phyloP scores from a whole-genome alignment of 164 flowering plant genomes.

The Chimonanthus praecox region DNA sequence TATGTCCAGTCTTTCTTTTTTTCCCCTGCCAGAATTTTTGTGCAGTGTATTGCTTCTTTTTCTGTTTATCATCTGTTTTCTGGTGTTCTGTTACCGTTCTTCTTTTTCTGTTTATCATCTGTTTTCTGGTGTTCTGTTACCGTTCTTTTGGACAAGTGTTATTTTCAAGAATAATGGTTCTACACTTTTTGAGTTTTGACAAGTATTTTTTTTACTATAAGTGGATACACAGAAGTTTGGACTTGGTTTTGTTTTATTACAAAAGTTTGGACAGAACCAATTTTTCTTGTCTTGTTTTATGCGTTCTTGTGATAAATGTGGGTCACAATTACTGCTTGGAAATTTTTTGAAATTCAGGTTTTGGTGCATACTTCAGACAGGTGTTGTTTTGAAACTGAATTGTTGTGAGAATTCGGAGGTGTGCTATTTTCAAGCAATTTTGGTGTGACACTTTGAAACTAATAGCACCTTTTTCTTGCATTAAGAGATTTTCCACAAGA shows the following conservation, averaged over 20 bases:
- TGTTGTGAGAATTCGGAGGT: background rate
- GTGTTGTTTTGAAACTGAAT: no score
- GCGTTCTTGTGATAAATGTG: background rate
- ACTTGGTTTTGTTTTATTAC: background rate
- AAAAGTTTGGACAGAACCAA: background rate
- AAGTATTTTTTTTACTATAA: background rate
- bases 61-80: background rate
- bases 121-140: background rate
- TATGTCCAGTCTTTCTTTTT: conserved; percentile 19
- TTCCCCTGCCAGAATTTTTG: no score
- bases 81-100: background rate
- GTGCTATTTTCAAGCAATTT: background rate
- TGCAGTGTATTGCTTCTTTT: background rate
- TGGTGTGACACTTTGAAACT: no score
- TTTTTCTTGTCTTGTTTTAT: background rate
- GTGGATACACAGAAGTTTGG: background rate
- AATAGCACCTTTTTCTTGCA: no score
- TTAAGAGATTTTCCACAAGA: no score
- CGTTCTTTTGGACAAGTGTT: background rate
- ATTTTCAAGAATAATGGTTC: background rate
- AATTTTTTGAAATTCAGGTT: no score
- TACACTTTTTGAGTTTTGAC: background rate
- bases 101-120: background rate
- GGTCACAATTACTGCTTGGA: background rate
- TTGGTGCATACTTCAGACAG: background rate